Percentiles rank a stretch among this genome's conserved stretches.
Conservation (phyloP, 169 alveolate species). For the Cryptosporidium canis region DNA sequence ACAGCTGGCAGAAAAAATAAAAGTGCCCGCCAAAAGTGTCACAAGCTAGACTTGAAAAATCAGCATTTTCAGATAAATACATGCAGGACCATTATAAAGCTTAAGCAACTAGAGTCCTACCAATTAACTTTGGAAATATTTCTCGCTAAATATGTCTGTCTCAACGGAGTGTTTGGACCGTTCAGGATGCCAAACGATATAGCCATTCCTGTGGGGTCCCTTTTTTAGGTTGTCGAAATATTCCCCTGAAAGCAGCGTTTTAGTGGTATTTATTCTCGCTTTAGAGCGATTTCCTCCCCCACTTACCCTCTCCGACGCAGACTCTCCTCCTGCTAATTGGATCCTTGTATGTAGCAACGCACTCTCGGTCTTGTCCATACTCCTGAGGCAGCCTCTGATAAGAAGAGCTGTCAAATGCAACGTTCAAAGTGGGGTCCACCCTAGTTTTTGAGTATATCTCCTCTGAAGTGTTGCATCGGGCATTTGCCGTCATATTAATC, state of each 20-base stretch:
- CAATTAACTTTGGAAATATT: slow-evolving; percentile 43
- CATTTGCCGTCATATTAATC: background rate
- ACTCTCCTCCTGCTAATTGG: slow-evolving; percentile 27
- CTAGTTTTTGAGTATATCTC: slow-evolving; percentile 38
- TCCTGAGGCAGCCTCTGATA: slow-evolving; percentile 28
- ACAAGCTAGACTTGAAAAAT: background rate
- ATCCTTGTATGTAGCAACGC: slow-evolving; percentile 67
- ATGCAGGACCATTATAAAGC: too few relatives aligned
- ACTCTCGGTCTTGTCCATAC: slow-evolving; percentile 50
- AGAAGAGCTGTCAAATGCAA: slow-evolving; percentile 45
- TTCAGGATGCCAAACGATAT: slow-evolving; percentile 53
- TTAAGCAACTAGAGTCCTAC: too few relatives aligned
- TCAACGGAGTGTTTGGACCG: slow-evolving; percentile 53
- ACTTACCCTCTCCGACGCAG: slow-evolving; percentile 52
- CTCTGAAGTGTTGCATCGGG: background rate
- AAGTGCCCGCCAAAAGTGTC: background rate
- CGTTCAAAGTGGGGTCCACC: slow-evolving; percentile 45
- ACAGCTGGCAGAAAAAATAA: background rate
- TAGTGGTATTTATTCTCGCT: background rate
- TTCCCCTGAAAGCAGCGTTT: slow-evolving; percentile 4
- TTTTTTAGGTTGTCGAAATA: slow-evolving; percentile 31
- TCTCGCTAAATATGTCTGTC: slow-evolving; percentile 33
- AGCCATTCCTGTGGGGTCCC: slow-evolving; percentile 57
- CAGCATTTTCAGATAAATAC: too few relatives aligned
- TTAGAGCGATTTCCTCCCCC: background rate